phyloP scores from a whole-genome alignment of 2,329 filamentous ascomycete genomes.

The Penicillium sp. region DNA sequence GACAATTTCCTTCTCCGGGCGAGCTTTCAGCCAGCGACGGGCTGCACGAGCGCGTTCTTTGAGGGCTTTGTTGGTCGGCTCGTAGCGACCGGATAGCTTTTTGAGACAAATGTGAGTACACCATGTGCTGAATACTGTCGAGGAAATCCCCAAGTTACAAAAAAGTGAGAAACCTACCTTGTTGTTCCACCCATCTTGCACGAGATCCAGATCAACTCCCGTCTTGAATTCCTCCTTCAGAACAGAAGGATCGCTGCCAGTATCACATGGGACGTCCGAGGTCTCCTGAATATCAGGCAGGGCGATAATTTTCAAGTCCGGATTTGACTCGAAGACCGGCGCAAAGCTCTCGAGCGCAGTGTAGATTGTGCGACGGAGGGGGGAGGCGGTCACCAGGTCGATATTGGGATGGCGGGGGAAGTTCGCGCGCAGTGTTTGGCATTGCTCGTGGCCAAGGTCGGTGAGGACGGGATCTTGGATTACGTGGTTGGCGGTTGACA shows the following conservation, averaged over 20 bases:
- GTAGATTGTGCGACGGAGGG: constrained; percentile 69
- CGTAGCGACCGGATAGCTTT: constrained; percentile 33
- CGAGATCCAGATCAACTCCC: constrained; percentile 55
- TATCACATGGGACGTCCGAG: constrained; percentile 65
- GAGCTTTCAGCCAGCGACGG: constrained; percentile 48
- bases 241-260: constrained; percentile 51
- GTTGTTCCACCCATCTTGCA: constrained; percentile 61
- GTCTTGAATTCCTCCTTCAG: constrained; percentile 55
- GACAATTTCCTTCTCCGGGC: constrained; percentile 58
- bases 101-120: neutral
- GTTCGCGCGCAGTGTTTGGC: constrained; percentile 49
- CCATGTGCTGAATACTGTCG: neutral
- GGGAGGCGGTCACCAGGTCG: constrained; percentile 66
- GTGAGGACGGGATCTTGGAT: constrained; percentile 74
- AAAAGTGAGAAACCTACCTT: constrained; percentile 42
- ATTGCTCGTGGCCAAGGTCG: constrained; percentile 65
- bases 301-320: constrained; percentile 50
- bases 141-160: neutral
- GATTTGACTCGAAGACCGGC: constrained; percentile 41
- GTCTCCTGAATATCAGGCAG: constrained; percentile 74
- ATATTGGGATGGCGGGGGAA: constrained; percentile 61
- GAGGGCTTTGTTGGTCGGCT: constrained; percentile 45
- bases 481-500: constrained; percentile 58
- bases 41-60: constrained; percentile 53
- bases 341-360: constrained; percentile 65